Conservation (phyloP, 179 eudicot species). For the Amaranthus tricolor region DNA sequence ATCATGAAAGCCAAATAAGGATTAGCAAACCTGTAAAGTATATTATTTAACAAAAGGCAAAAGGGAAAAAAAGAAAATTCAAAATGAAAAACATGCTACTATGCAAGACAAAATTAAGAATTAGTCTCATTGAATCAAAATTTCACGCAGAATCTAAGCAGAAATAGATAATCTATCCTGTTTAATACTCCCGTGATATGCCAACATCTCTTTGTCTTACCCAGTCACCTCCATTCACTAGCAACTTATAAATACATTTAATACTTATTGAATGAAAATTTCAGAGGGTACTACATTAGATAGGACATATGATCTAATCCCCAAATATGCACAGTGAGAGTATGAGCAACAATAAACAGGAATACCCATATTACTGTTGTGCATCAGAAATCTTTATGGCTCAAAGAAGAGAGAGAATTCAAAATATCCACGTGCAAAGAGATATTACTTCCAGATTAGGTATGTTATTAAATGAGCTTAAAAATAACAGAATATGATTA, state of each 20-base stretch:
- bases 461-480: background rate
- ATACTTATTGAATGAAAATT: too few relatives aligned
- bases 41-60: slow-evolving; percentile 10
- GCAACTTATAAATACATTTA: too few relatives aligned
- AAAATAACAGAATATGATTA: background rate
- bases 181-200: too few relatives aligned
- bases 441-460: background rate
- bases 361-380: background rate
- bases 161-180: too few relatives aligned
- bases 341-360: background rate
- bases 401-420: background rate
- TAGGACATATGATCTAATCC: background rate
- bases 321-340: background rate
- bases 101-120: background rate
- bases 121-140: slow-evolving; percentile 1
- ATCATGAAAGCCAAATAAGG: slow-evolving; percentile 83
- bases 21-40: slow-evolving; percentile 75
- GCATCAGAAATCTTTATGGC: background rate
- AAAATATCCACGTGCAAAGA: background rate
- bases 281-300: background rate
- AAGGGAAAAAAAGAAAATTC: background rate
- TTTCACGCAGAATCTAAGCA: background rate
- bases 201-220: background rate
- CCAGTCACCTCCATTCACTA: background rate
- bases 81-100: background rate